These are phyloP conservation scores for Plasmodium fragile DNA, from an alignment of 169 alveolate genomes.

Conservation along the genomic window DNA sequence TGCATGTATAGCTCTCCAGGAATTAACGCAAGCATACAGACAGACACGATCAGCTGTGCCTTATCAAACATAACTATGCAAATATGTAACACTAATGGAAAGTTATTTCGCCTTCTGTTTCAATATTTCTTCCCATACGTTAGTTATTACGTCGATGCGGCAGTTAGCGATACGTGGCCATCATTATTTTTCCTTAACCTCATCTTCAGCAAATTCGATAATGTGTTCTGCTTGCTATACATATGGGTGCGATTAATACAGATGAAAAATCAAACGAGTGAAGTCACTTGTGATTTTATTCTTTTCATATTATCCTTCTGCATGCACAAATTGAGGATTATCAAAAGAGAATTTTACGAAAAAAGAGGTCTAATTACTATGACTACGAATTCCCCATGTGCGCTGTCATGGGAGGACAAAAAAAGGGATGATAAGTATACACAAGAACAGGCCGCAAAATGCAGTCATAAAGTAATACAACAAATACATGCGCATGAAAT, in stretches of 20 bases:
- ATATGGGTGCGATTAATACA: constrained; percentile 50
- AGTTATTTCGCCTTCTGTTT: constrained; percentile 39
- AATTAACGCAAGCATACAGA: neutral
- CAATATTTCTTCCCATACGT: constrained; percentile 64
- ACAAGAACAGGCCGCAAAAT: neutral
- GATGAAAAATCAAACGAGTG: constrained; percentile 31
- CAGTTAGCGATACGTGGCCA: constrained; percentile 52
- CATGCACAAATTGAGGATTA: constrained; percentile 20
- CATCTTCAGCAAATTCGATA: constrained; percentile 64
- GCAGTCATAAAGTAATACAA: neutral
- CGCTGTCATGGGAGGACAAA: neutral
- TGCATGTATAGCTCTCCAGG: neutral
- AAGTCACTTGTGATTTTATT: constrained; percentile 59
- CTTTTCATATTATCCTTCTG: constrained; percentile 56
- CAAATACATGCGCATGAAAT: neutral
- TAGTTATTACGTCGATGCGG: constrained; percentile 41
- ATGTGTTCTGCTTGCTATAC: constrained; percentile 49
- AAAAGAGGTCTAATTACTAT: neutral
- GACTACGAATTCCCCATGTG: neutral
- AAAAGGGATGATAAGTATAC: neutral
- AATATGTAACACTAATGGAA: constrained; percentile 57
- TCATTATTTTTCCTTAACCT: constrained; percentile 57
- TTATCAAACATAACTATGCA: constrained; percentile 34
- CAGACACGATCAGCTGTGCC: neutral
- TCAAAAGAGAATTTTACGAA: constrained; percentile 33